phyloP scores from a whole-genome alignment of 2,329 filamentous ascomycete genomes.

The Bertia moriformis region DNA sequence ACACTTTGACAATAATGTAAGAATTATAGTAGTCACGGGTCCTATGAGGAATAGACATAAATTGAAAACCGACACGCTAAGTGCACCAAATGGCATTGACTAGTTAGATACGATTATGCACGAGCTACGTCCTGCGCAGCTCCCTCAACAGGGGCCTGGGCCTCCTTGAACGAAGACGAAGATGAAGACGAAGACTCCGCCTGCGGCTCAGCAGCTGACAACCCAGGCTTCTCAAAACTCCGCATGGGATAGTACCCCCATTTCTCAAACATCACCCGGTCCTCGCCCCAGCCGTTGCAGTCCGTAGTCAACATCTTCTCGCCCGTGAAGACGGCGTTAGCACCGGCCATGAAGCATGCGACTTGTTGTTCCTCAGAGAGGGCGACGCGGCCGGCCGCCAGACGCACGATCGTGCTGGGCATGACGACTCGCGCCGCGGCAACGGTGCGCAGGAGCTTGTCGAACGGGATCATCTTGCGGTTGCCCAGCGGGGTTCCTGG shows the following conservation, averaged over 20 bases:
- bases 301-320: slow-evolving; percentile 93
- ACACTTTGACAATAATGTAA: too few relatives aligned
- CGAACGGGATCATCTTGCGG: slow-evolving; percentile 57
- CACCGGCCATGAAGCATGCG: slow-evolving; percentile 77
- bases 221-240: slow-evolving; percentile 11
- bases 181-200: too few relatives aligned
- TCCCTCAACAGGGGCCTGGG: too few relatives aligned
- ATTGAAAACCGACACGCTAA: too few relatives aligned
- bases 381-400: slow-evolving; percentile 71
- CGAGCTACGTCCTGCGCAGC: too few relatives aligned
- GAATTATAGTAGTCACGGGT: too few relatives aligned
- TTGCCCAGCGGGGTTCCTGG: slow-evolving; percentile 77
- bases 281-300: slow-evolving; percentile 82
- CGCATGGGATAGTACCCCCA: slow-evolving; percentile 75
- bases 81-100: too few relatives aligned
- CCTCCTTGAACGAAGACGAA: too few relatives aligned
- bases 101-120: too few relatives aligned
- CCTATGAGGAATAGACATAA: too few relatives aligned
- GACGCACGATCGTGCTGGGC: slow-evolving; percentile 71
- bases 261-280: slow-evolving; percentile 65
- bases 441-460: slow-evolving; percentile 67
- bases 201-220: too few relatives aligned
- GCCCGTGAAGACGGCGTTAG: slow-evolving; percentile 87
- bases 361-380: slow-evolving; percentile 82
- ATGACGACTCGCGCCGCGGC: slow-evolving; percentile 72